Conservation (phyloP, 179 eudicot genomes). For the Patellifolia procumbens region DNA sequence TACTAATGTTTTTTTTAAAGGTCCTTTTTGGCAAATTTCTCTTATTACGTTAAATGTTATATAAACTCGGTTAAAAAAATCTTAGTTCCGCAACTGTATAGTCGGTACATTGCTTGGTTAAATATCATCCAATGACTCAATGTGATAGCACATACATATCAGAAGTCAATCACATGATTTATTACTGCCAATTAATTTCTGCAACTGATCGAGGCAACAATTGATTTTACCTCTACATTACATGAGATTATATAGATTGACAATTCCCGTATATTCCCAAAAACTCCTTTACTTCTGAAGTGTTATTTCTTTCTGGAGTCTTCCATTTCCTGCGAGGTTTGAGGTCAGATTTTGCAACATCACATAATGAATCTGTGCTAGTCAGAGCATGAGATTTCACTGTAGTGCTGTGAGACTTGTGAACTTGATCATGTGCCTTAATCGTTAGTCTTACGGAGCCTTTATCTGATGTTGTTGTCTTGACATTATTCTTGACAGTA, state of each 20-base stretch:
- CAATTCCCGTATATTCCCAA: neutral
- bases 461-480: constrained; percentile 13
- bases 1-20: no score
- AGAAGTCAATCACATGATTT: no score
- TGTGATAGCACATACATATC: no score
- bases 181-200: no score
- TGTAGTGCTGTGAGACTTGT: neutral
- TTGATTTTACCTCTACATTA: neutral
- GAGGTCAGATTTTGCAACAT: constrained; percentile 16
- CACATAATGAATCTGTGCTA: neutral
- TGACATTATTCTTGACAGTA: constrained; percentile 16
- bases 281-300: neutral
- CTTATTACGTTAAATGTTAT: no score
- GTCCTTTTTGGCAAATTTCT: no score
- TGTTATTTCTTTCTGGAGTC: constrained; percentile 21
- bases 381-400: constrained; percentile 9
- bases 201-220: neutral
- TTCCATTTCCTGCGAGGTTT: constrained; percentile 35
- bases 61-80: no score
- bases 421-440: constrained; percentile 1
- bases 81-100: no score
- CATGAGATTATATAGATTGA: neutral
- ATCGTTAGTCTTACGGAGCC: constrained; percentile 16
- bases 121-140: no score
- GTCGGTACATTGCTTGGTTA: no score